phyloP scores from a whole-genome alignment of 345 rosid genomes.

The Clausena lansium region DNA sequence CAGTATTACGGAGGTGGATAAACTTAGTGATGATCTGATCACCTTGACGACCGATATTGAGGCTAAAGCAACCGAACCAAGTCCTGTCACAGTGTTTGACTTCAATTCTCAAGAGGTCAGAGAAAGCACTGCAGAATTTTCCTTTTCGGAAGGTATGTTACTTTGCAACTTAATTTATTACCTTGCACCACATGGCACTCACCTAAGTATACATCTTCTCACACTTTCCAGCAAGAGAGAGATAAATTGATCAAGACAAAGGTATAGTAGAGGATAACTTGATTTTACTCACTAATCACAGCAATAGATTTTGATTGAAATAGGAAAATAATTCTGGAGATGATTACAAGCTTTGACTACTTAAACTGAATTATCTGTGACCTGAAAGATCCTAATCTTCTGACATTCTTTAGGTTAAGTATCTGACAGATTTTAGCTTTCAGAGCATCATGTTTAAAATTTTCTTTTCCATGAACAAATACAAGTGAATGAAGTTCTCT shows the following conservation, averaged over 20 bases:
- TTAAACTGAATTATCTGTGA: neutral
- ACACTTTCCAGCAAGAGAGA: neutral
- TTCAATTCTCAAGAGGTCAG: constrained; percentile 12
- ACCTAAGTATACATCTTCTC: neutral
- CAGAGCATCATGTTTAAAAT: neutral
- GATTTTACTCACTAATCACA: neutral
- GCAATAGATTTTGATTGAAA: neutral
- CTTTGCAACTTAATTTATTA: neutral
- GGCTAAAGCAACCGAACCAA: constrained; percentile 22
- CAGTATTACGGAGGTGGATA: constrained; percentile 16
- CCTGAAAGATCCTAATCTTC: neutral
- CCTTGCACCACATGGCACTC: neutral
- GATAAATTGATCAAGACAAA: neutral
- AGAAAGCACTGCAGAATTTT: constrained; percentile 8
- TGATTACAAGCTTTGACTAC: neutral
- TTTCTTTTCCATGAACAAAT: neutral
- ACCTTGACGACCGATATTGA: constrained; percentile 11
- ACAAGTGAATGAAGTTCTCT: neutral
- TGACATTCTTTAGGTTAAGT: neutral
- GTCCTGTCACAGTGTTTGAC: constrained; percentile 9
- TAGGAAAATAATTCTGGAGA: neutral
- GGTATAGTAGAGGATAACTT: neutral
- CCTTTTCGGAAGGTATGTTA: constrained; percentile 31
- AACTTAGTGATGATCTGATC: constrained; percentile 13
- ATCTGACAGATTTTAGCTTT: neutral